Evolutionary conservation across 495 filamentous ascomycete genomes (phyloP).

Genomic region (Hypoxylon trugodes): DNA sequence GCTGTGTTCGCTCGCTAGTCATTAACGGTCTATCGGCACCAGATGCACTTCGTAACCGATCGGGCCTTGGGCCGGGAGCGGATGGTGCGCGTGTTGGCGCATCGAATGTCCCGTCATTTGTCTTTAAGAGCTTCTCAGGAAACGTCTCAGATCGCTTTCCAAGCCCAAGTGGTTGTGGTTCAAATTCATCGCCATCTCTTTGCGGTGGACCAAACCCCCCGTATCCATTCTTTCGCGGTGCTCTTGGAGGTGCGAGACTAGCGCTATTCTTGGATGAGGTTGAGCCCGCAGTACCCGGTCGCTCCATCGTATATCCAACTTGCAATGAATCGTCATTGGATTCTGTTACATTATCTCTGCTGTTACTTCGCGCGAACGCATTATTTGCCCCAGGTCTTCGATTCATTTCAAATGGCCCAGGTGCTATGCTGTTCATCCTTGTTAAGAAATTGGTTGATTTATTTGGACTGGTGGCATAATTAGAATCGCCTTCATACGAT

Average conservation of each 20-base stretch:
- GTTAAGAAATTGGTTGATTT: constrained; percentile 61
- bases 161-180: constrained; percentile 48
- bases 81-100: constrained; percentile 56
- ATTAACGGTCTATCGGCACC: constrained; percentile 25
- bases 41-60: constrained; percentile 48
- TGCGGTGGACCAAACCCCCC: constrained; percentile 56
- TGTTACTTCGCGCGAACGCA: constrained; percentile 34
- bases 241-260: constrained; percentile 46
- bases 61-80: constrained; percentile 51
- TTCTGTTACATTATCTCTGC: constrained; percentile 32
- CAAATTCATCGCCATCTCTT: constrained; percentile 42
- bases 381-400: constrained; percentile 37
- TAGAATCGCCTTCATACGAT: constrained; percentile 57
- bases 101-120: constrained; percentile 46
- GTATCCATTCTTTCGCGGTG: constrained; percentile 59
- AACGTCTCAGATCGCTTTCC: constrained; percentile 65
- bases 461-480: constrained; percentile 47
- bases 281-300: constrained; percentile 54
- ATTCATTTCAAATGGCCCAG: constrained; percentile 69
- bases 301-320: constrained; percentile 40
- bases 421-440: constrained; percentile 71
- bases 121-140: constrained; percentile 62
- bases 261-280: constrained; percentile 51
- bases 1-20: constrained; percentile 44
- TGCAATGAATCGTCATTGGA: constrained; percentile 36